Conservation (phyloP, 805 yeast genomes). For the Kuraishia cidri region DNA sequence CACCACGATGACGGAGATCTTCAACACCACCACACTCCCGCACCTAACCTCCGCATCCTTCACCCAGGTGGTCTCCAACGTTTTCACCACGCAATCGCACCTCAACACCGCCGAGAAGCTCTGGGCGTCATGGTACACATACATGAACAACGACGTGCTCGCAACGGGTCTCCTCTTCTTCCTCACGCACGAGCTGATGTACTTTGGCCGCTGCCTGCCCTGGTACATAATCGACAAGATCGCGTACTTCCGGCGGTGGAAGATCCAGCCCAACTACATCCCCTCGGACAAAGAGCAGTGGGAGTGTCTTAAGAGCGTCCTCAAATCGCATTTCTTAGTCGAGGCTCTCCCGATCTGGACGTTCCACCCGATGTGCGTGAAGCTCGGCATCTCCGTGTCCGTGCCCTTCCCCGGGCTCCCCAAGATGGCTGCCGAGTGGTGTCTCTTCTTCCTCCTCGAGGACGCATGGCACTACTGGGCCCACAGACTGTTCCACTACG, state of each 20-base stretch:
- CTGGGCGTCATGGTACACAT: conserved; percentile 50
- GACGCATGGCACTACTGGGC: conserved; percentile 58
- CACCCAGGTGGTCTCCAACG: conserved; percentile 22
- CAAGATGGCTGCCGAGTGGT: conserved; percentile 33
- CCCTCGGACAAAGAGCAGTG: conserved; percentile 50
- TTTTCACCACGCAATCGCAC: conserved; percentile 28
- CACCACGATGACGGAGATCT: conserved; percentile 22
- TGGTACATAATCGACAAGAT: conserved; percentile 47
- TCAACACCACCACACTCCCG: conserved; percentile 19
- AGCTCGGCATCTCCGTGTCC: conserved; percentile 34
- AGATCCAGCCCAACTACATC: conserved; percentile 42
- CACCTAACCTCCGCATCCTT: conserved; percentile 16
- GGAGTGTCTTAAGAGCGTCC: conserved; percentile 52
- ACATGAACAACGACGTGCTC: conserved; percentile 42
- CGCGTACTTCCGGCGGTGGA: conserved; percentile 41
- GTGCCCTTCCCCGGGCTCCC: conserved; percentile 44
- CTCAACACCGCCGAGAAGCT: conserved; percentile 32
- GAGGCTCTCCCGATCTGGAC: conserved; percentile 58
- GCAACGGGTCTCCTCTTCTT: conserved; percentile 53
- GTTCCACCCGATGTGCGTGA: conserved; percentile 46
- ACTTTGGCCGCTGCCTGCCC: conserved; percentile 51
- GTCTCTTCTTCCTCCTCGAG: conserved; percentile 41
- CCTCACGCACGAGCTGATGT: conserved; percentile 44
- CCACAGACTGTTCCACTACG: conserved; percentile 47
- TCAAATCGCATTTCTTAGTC: conserved; percentile 46